These are phyloP conservation scores for Aquanectria penicillioides DNA, from an alignment of 2,329 filamentous ascomycete genomes.

Conservation along the genomic window DNA sequence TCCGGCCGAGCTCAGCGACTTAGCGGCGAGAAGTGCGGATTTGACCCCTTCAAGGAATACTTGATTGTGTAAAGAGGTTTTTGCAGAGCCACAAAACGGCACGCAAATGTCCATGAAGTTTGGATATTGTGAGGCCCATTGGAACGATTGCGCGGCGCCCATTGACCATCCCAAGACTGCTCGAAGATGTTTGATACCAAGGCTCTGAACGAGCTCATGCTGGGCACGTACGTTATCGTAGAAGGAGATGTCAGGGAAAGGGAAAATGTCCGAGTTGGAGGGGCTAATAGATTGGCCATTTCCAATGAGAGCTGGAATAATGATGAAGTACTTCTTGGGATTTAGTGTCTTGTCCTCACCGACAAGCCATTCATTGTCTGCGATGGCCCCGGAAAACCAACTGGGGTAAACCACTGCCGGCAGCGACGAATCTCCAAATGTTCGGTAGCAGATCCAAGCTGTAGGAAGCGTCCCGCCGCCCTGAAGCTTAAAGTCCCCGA, in stretches of 20 bases:
- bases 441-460: slow-evolving; percentile 81
- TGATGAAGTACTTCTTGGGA: slow-evolving; percentile 62
- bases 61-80: slow-evolving; percentile 62
- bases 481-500: slow-evolving; percentile 75
- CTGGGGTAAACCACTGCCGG: slow-evolving; percentile 80
- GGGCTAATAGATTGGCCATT: slow-evolving; percentile 65
- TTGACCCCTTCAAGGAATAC: slow-evolving; percentile 65
- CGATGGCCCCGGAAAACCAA: slow-evolving; percentile 73
- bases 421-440: slow-evolving; percentile 69
- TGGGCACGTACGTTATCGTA: slow-evolving; percentile 64
- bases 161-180: slow-evolving; percentile 66
- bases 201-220: slow-evolving; percentile 51
- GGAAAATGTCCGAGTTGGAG: slow-evolving; percentile 53
- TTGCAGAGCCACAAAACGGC: slow-evolving; percentile 61
- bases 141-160: slow-evolving; percentile 64
- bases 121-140: slow-evolving; percentile 61
- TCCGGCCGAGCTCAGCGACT: slow-evolving; percentile 61
- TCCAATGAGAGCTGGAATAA: slow-evolving; percentile 62
- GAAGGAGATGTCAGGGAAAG: slow-evolving; percentile 58
- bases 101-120: slow-evolving; percentile 58
- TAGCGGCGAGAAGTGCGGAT: slow-evolving; percentile 55
- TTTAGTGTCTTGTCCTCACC: slow-evolving; percentile 72
- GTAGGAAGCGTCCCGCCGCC: slow-evolving; percentile 69
- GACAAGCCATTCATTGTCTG: slow-evolving; percentile 80
- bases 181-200: slow-evolving; percentile 55